Conservation (phyloP, 2,329 filamentous ascomycete genomes). For the Blastomyces emzantsi region DNA sequence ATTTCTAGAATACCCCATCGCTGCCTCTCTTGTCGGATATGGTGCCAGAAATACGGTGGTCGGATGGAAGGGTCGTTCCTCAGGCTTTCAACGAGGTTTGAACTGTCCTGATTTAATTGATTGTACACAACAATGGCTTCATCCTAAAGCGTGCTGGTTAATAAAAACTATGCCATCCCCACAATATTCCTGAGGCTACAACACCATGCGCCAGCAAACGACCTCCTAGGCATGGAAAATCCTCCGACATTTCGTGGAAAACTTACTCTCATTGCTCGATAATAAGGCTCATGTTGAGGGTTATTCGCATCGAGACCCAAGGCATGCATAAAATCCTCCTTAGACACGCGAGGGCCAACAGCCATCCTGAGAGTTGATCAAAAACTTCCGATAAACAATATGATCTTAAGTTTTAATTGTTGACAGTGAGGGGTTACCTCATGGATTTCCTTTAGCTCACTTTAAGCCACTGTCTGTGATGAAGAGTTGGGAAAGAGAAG, state of each 20-base stretch:
- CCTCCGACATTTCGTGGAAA: not conserved
- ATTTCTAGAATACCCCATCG: constrained; percentile 36
- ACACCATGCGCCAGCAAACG: constrained; percentile 2
- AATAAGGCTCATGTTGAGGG: constrained; percentile 37
- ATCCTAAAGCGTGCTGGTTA: constrained; percentile 25
- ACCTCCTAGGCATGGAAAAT: not conserved
- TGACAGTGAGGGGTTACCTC: not conserved
- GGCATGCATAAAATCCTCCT: constrained; percentile 41
- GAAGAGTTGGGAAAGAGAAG: not conserved
- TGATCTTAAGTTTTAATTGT: not conserved
- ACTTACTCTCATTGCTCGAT: constrained; percentile 39
- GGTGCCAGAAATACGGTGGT: constrained; percentile 41
- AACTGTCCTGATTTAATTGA: constrained; percentile 33
- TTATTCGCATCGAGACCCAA: constrained; percentile 34
- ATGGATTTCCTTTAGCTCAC: not conserved
- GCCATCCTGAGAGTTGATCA: constrained; percentile 20
- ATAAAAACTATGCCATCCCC: not conserved
- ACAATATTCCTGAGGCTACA: not conserved
- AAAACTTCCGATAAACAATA: constrained; percentile 7
- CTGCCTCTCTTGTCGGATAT: constrained; percentile 37
- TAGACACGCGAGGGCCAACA: constrained; percentile 37
- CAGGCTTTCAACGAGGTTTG: constrained; percentile 34
- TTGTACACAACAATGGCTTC: constrained; percentile 39
- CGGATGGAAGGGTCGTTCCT: constrained; percentile 30
- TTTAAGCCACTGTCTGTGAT: not conserved